Evolutionary conservation across 73 alveolate species (phyloP).

Genomic region (Halteria grandinella): DNA sequence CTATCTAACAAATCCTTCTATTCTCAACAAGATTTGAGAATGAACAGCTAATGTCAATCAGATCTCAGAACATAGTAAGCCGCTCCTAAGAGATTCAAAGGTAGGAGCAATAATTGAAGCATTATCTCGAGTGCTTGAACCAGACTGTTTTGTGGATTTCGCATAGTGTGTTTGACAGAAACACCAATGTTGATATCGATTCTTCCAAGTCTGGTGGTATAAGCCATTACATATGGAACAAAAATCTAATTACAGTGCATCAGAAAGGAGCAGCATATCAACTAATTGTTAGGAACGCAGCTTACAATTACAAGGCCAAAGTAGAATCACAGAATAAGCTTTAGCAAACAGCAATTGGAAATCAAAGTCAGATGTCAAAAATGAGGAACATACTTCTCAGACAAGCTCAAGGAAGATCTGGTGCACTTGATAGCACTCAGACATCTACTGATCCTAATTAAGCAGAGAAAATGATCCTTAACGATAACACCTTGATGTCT

Average conservation of each 20-base stretch:
- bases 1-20: too few relatives aligned
- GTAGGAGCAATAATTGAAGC: too few relatives aligned
- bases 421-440: too few relatives aligned
- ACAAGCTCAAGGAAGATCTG: too few relatives aligned
- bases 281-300: conserved; percentile 17
- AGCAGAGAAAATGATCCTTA: not conserved
- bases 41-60: too few relatives aligned
- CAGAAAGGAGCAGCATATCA: not conserved
- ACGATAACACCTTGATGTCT: conserved; percentile 33
- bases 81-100: too few relatives aligned
- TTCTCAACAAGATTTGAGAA: too few relatives aligned
- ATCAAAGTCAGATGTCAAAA: not conserved
- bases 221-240: conserved; percentile 31
- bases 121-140: conserved; percentile 21
- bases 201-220: not conserved
- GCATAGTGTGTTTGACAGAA: conserved; percentile 40
- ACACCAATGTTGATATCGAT: conserved; percentile 16
- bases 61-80: too few relatives aligned
- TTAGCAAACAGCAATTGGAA: conserved; percentile 4
- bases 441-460: not conserved
- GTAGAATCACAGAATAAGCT: not conserved
- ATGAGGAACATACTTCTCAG: too few relatives aligned
- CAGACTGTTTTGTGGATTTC: not conserved
- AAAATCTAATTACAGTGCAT: not conserved
- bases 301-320: conserved; percentile 7